A percentile compares a stretch with the other conserved stretches of the same genome.
These are phyloP conservation scores for Tetrapisispora fleetii DNA, from an alignment of 805 yeast species.

Conservation along the genomic window DNA sequence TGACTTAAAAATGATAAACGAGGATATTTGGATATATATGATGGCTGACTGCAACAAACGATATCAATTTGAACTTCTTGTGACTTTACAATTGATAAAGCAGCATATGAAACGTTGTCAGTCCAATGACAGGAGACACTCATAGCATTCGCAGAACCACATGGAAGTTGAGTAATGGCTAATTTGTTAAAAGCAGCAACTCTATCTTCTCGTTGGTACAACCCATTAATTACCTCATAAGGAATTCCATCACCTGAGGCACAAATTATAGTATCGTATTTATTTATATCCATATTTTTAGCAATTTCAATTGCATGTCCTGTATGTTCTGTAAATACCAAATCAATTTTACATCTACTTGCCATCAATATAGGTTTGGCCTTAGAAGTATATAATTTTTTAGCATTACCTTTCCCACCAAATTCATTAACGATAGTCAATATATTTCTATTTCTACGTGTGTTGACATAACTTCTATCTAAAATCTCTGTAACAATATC, in stretches of 20 bases:
- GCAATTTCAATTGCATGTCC: conserved; percentile 76
- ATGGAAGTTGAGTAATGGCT: conserved; percentile 77
- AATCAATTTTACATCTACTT: conserved; percentile 49
- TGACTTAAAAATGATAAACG: conserved; percentile 74
- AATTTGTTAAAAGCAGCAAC: conserved; percentile 51
- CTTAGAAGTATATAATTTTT: conserved; percentile 40
- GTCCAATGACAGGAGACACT: conserved; percentile 73
- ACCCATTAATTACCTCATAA: conserved; percentile 87
- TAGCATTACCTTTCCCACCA: conserved; percentile 81
- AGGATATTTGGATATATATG: conserved; percentile 26
- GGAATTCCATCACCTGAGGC: conserved; percentile 97
- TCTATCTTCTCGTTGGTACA: conserved; percentile 58
- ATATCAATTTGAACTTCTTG: conserved; percentile 56
- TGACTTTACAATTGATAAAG: conserved; percentile 67
- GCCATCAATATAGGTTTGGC: conserved; percentile 66
- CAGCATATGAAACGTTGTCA: conserved; percentile 54
- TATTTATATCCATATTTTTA: conserved; percentile 38
- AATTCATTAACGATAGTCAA: conserved; percentile 77
- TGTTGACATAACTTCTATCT: conserved; percentile 31
- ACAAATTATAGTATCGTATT: conserved; percentile 73
- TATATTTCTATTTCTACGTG: conserved; percentile 37
- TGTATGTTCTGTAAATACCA: conserved; percentile 50
- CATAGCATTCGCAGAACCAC: conserved; percentile 96
- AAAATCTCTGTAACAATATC: conserved; percentile 17
- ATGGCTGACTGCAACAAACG: conserved; percentile 65